Conservation (phyloP, 2,329 filamentous ascomycete genomes). For the Torrubiella hemipterigena region DNA sequence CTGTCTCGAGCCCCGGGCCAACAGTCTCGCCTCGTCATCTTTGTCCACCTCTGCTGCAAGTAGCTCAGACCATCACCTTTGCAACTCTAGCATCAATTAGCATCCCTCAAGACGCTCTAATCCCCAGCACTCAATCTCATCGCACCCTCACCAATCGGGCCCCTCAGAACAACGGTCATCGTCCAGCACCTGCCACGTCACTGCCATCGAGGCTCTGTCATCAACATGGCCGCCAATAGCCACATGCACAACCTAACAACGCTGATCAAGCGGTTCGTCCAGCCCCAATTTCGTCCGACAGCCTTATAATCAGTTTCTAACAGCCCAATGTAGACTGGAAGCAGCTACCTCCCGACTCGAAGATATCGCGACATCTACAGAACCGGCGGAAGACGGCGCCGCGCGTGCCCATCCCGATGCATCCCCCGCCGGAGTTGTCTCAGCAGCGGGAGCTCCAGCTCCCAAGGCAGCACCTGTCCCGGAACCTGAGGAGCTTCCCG, state of each 20-base stretch:
- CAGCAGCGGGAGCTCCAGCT: constrained; percentile 22
- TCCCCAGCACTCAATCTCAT: too few species aligned
- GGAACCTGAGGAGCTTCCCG: constrained; percentile 59
- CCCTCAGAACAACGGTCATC: too few species aligned
- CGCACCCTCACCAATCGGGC: too few species aligned
- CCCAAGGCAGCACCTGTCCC: constrained; percentile 23
- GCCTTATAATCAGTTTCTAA: not conserved
- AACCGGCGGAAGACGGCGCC: constrained; percentile 40
- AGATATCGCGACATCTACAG: constrained; percentile 78
- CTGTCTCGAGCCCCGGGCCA: too few species aligned
- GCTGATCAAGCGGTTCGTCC: constrained; percentile 81
- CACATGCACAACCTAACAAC: constrained; percentile 97
- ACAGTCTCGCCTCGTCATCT: too few species aligned
- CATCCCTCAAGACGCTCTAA: too few species aligned
- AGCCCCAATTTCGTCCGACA: not conserved
- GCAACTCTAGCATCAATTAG: too few species aligned
- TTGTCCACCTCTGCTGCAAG: too few species aligned
- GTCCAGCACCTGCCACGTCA: too few species aligned
- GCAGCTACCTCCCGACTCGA: constrained; percentile 92
- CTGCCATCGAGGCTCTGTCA: too few species aligned
- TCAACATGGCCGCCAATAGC: constrained; percentile 58
- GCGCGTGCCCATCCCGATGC: constrained; percentile 27
- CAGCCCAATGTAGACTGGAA: constrained; percentile 61
- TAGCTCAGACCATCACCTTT: too few species aligned
- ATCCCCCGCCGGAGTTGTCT: constrained; percentile 11